Percentiles rank a stretch among this genome's conserved stretches.
Conservation (phyloP, 495 filamentous ascomycete species). For the Neurospora terricola region DNA sequence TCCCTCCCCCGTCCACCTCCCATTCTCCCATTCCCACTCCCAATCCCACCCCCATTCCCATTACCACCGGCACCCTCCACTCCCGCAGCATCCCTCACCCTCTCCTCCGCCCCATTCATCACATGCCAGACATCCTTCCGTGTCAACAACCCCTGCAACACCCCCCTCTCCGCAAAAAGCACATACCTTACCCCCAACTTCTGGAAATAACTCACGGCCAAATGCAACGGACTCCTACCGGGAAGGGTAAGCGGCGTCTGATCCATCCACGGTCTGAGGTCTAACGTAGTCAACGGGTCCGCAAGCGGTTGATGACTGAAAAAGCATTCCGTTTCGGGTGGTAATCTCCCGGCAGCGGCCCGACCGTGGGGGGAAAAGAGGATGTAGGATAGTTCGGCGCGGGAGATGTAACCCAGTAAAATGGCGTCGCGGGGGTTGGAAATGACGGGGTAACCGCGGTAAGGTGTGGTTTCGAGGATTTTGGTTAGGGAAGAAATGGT, state of each 20-base stretch:
- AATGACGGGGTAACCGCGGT: conserved; percentile 90
- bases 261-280: conserved; percentile 95
- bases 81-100: conserved; percentile 19
- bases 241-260: conserved; percentile 91
- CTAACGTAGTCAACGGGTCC: conserved; percentile 67
- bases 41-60: background rate
- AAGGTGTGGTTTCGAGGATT: conserved; percentile 61
- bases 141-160: conserved; percentile 76
- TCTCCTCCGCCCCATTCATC: conserved; percentile 69
- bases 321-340: conserved; percentile 65
- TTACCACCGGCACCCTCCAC: background rate
- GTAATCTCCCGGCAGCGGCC: background rate
- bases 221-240: conserved; percentile 58
- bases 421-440: conserved; percentile 62
- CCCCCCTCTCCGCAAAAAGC: conserved; percentile 71
- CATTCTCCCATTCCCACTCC: background rate
- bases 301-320: conserved; percentile 77
- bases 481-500: conserved; percentile 63
- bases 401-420: conserved; percentile 86
- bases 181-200: conserved; percentile 87
- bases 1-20: conserved; percentile 10
- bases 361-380: conserved; percentile 38
- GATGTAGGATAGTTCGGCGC: conserved; percentile 78
- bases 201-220: conserved; percentile 86
- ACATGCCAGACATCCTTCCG: conserved; percentile 99